Evolutionary conservation across 768 basidiomycete species (phyloP).

Genomic region (Artomyces pyxidatus): DNA sequence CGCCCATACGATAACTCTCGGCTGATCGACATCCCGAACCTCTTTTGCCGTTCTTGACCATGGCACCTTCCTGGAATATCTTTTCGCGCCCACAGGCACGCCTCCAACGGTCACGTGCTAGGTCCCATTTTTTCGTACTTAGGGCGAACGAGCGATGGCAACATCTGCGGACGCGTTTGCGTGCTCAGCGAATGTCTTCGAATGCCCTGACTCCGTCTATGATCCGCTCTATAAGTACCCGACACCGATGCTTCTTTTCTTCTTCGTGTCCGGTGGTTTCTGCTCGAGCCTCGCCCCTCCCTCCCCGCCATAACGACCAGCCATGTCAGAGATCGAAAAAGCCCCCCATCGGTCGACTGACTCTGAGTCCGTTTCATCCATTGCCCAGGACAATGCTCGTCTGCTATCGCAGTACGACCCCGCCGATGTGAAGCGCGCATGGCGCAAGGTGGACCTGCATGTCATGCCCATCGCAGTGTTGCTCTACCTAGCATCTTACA

Average conservation of each 20-base stretch:
- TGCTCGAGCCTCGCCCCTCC: background rate
- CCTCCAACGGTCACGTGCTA: too few species aligned
- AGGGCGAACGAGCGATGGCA: background rate
- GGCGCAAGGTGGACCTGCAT: conserved; percentile 15
- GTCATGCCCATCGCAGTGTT: conserved; percentile 12
- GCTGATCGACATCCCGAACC: too few species aligned
- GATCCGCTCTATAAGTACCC: background rate
- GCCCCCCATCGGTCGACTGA: background rate
- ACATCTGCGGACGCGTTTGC: background rate
- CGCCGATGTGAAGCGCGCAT: conserved; percentile 4
- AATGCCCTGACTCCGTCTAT: background rate
- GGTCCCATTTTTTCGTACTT: too few species aligned
- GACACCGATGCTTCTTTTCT: background rate
- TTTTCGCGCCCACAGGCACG: too few species aligned
- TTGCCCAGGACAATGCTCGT: background rate
- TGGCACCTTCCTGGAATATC: too few species aligned
- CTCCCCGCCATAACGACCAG: background rate
- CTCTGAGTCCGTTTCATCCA: background rate
- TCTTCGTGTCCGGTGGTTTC: background rate
- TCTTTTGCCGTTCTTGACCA: too few species aligned
- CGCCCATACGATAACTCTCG: too few species aligned
- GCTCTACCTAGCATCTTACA: conserved; percentile 11
- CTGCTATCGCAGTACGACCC: background rate
- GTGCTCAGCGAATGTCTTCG: background rate
- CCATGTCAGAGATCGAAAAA: background rate